A percentile compares a stretch with the other conserved stretches of the same genome.
Conservation (phyloP, 2,329 filamentous ascomycete species). For the Colletotrichum sp. region DNA sequence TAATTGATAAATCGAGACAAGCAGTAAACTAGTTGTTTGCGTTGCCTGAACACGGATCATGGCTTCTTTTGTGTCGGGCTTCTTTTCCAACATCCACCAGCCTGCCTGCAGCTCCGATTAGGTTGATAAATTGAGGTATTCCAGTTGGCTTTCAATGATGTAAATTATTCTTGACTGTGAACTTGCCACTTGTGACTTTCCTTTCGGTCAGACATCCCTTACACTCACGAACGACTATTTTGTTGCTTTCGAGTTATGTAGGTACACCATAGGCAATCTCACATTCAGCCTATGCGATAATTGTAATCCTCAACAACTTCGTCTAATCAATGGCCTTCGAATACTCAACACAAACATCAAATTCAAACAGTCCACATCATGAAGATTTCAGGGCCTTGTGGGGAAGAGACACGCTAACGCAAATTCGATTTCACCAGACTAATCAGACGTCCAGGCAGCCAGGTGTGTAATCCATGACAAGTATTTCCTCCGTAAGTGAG, state of each 20-base stretch:
- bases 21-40: background rate
- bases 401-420: background rate
- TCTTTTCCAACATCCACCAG: background rate
- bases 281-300: background rate
- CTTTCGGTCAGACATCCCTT: background rate
- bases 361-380: background rate
- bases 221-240: background rate
- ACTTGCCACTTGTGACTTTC: background rate
- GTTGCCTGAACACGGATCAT: background rate
- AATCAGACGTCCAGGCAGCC: background rate
- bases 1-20: background rate
- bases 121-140: background rate
- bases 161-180: background rate
- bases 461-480: background rate
- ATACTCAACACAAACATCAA: too few relatives aligned
- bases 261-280: background rate
- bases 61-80: background rate
- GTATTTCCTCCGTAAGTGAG: background rate
- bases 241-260: background rate
- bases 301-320: background rate
- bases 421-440: background rate
- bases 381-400: background rate
- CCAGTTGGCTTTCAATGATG: background rate
- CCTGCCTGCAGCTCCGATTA: background rate
- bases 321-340: too few relatives aligned